Conservation (phyloP, 192 early-diverging fungal species). For the Fimicolochytrium jonesii region DNA sequence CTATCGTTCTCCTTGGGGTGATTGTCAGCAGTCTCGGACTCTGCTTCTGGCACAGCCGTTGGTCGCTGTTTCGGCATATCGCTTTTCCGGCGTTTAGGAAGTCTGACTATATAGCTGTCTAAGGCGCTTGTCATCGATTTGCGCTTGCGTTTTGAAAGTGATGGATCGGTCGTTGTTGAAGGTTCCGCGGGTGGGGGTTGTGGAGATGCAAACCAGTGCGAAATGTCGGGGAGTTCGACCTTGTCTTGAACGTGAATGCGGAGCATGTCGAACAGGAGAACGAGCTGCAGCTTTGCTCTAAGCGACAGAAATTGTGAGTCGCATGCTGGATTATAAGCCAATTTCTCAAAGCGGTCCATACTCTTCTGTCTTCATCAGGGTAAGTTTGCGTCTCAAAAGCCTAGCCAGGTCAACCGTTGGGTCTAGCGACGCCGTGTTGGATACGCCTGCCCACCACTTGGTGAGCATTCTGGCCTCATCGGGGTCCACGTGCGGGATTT, state of each 20-base stretch:
- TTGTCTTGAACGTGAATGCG: not conserved
- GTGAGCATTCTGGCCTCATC: too few species aligned
- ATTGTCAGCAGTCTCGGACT: not conserved
- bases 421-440: too few species aligned
- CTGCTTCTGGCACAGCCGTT: not conserved
- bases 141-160: not conserved
- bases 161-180: not conserved
- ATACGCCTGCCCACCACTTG: too few species aligned
- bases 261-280: slow-evolving; percentile 10
- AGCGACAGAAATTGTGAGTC: not conserved
- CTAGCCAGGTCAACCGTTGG: too few species aligned
- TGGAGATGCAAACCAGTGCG: not conserved
- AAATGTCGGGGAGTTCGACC: not conserved
- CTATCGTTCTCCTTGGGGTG: too few species aligned
- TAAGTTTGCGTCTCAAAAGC: not conserved
- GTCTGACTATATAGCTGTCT: not conserved
- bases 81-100: not conserved
- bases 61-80: too few species aligned
- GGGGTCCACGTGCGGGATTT: too few species aligned
- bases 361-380: not conserved
- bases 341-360: not conserved
- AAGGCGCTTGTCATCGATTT: not conserved
- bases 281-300: slow-evolving; percentile 19
- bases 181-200: not conserved
- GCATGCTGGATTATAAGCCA: not conserved